Evolutionary conservation across 352 stramenopile genomes (phyloP), one percentile per base, ranked within the genome.

Genomic region (Phytophthora lateralis): DNA sequence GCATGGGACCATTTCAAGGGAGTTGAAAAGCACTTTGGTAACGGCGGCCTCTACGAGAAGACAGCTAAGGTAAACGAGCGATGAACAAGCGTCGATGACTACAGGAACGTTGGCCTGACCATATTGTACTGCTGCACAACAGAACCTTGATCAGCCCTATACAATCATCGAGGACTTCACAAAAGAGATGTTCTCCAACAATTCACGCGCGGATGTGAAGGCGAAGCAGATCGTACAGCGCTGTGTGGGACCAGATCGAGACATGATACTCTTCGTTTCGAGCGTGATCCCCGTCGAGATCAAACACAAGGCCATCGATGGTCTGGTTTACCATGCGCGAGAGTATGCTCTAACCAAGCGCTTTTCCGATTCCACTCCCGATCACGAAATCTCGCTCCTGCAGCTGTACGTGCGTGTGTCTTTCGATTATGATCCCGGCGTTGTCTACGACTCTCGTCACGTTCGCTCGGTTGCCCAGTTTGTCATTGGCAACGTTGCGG

Each of bases 331-430:
- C 35, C 63, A 68, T 14, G 42, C 44, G 0, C 38, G 59, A 44
- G 50, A 61, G 45, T 72, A 69, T 18, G 64, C 83, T 41, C 44
- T 90, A 21, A 66, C 85, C 18, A 78, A 77, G 44, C 72, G 54
- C 26, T 66, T 77, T 24, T 55, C 47, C 5, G 39, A 46, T 0
- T 76, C 73, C 6, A 61, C 66, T n/a, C 24, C 41, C 2, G 57
- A 70, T 43, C 41, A 61, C 24, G 66, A 81, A 5, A 50, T 69
- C 17, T 70, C 76, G 20, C 69, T 88, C 10, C 55, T 90, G 46
- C 74, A 87, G 50, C 74, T 73, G 45, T 82, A 76, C 39, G 64
- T 73, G 15, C 65, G 83, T 8, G 71, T 81, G 30, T 77, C 74
- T 4, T 72, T 79, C 14, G 69, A 88, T 34, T 73, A 76, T 29